phyloP scores from a whole-genome alignment of 2,329 filamentous ascomycete genomes.

The Monosporascus sp. region DNA sequence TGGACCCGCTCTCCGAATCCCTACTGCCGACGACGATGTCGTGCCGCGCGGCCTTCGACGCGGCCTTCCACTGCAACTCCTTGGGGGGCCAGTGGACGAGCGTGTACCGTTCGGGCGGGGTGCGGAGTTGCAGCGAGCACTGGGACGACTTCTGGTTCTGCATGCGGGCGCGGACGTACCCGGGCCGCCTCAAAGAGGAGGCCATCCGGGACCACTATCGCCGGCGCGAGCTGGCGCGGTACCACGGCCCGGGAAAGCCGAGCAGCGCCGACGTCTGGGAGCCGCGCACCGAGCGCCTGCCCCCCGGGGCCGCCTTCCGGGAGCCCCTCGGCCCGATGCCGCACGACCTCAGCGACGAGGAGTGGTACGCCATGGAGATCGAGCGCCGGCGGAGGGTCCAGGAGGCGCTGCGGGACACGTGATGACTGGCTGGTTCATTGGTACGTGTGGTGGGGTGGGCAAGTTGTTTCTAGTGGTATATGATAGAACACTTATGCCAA shows the following conservation, averaged over 20 bases:
- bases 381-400: constrained; percentile 16
- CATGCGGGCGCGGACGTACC: constrained; percentile 72
- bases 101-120: constrained; percentile 77
- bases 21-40: constrained; percentile 79
- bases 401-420: constrained; percentile 12
- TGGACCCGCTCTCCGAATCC: constrained; percentile 54
- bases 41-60: constrained; percentile 85
- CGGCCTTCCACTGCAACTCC: constrained; percentile 89
- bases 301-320: constrained; percentile 40
- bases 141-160: constrained; percentile 98
- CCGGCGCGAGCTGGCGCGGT: constrained; percentile 58
- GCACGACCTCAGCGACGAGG: constrained; percentile 33
- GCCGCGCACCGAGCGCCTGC: constrained; percentile 57
- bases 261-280: constrained; percentile 93
- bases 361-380: constrained; percentile 35
- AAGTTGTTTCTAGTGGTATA: too few relatives aligned
- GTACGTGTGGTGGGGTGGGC: not conserved
- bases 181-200: constrained; percentile 52
- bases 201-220: constrained; percentile 64
- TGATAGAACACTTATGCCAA: too few relatives aligned
- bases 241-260: constrained; percentile 52
- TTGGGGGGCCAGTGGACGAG: constrained; percentile 87
- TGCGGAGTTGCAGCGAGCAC: constrained; percentile 73
- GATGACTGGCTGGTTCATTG: not conserved
- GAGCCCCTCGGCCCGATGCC: constrained; percentile 32